Percentiles rank a stretch among this genome's conserved stretches.
These are phyloP conservation scores for Beauveria scarabaeidicola DNA, from an alignment of 2,329 filamentous ascomycete genomes.

Conservation along the genomic window DNA sequence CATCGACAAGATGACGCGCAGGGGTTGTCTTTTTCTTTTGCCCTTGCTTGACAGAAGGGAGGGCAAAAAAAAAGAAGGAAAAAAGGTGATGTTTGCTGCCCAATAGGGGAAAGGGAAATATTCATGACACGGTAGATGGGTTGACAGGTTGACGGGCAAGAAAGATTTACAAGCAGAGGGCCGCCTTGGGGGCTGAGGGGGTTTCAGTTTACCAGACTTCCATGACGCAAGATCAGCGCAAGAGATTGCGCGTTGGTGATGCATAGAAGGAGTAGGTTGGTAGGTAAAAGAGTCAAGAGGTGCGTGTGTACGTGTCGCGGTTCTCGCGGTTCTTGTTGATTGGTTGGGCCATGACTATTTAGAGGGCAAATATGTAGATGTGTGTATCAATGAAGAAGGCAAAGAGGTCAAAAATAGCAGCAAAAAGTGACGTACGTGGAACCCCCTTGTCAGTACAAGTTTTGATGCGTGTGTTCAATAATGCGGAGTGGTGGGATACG, in stretches of 20 bases:
- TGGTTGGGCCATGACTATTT: not conserved
- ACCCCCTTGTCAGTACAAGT: too few relatives aligned
- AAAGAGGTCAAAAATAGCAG: not conserved
- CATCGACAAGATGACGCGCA: conserved; percentile 2
- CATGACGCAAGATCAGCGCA: conserved; percentile 1
- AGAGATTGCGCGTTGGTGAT: not conserved
- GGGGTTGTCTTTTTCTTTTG: not conserved
- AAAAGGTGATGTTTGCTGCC: not conserved
- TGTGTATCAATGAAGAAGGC: not conserved
- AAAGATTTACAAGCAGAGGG: not conserved
- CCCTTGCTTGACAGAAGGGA: not conserved
- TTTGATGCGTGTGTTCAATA: too few relatives aligned
- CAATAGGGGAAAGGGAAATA: not conserved
- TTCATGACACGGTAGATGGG: not conserved
- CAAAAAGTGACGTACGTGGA: too few relatives aligned
- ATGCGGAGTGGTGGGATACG: not conserved
- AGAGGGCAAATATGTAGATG: not conserved
- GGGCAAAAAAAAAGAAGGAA: not conserved
- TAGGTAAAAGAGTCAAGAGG: not conserved
- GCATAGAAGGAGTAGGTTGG: not conserved
- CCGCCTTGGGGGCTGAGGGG: not conserved
- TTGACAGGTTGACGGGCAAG: not conserved
- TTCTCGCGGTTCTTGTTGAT: not conserved
- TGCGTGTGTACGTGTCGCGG: too few relatives aligned
- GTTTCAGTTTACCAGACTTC: not conserved